A percentile compares a stretch with the other conserved stretches of the same genome.
Conservation (phyloP, 148 eudicot genomes). For the Amaranthus palmeri region DNA sequence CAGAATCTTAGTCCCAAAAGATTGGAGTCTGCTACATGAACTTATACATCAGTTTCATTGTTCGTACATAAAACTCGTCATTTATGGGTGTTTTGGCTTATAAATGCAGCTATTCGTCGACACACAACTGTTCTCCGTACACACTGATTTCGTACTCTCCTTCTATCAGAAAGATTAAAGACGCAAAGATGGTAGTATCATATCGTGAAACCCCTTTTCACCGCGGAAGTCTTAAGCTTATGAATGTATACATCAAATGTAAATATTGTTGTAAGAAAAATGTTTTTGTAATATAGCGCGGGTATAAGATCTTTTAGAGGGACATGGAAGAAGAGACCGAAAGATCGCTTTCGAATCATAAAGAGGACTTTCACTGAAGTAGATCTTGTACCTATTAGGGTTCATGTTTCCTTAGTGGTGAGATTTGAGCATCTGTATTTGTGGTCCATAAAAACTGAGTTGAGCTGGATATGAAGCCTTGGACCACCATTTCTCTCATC, state of each 20-base stretch:
- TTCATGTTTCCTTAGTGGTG: slow-evolving; percentile 25
- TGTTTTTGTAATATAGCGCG: not conserved
- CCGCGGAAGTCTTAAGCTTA: not conserved
- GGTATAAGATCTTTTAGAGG: slow-evolving; percentile 2
- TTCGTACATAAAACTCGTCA: not conserved
- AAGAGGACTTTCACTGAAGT: slow-evolving; percentile 23
- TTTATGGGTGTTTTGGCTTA: slow-evolving; percentile 2
- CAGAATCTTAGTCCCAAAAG: too few species aligned
- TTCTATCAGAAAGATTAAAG: slow-evolving; percentile 79
- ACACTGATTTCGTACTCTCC: slow-evolving; percentile 90
- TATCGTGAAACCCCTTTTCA: not conserved
- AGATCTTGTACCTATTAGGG: slow-evolving; percentile 17
- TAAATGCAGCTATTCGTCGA: slow-evolving; percentile 68
- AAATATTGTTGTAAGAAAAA: slow-evolving; percentile 1
- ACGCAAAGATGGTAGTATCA: slow-evolving; percentile 3
- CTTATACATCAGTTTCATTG: too few species aligned
- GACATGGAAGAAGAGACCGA: not conserved
- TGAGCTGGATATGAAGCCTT: not conserved
- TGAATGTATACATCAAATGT: slow-evolving; percentile 2
- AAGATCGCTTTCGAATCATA: slow-evolving; percentile 13
- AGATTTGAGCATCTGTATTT: not conserved
- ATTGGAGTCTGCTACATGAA: too few species aligned
- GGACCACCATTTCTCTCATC: slow-evolving; percentile 28
- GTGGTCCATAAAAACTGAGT: slow-evolving; percentile 21
- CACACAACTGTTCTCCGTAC: slow-evolving; percentile 94